These are phyloP conservation scores for Penicillium desertorum DNA, from an alignment of 495 filamentous ascomycete species.

Conservation along the genomic window DNA sequence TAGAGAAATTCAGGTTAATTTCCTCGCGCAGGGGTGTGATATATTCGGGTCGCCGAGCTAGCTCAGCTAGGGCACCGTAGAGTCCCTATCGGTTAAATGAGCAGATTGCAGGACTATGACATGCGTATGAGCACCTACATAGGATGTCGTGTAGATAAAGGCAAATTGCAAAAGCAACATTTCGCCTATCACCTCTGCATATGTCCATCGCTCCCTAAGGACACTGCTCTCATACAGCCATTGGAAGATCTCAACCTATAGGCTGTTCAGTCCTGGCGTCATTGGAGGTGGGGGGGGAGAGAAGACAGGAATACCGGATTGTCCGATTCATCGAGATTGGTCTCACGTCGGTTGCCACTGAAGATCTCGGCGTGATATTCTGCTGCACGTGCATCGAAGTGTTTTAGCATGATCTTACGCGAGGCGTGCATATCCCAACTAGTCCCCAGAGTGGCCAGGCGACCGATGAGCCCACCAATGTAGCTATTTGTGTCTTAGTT, in stretches of 20 bases:
- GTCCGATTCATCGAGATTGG: conserved; percentile 1
- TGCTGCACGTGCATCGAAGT: conserved; percentile 25
- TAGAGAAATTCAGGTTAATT: conserved; percentile 11
- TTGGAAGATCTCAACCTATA: conserved; percentile 27
- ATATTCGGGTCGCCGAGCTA: conserved; percentile 30
- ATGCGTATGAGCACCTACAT: conserved; percentile 14
- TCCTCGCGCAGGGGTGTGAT: conserved; percentile 28
- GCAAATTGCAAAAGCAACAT: conserved; percentile 31
- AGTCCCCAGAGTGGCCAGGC: conserved; percentile 19
- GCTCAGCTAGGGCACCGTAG: conserved; percentile 25
- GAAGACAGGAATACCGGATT: conserved; percentile 17
- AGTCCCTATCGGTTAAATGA: conserved; percentile 17
- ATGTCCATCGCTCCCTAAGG: conserved; percentile 24
- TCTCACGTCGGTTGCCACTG: background rate
- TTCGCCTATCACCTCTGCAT: conserved; percentile 28
- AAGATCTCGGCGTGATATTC: conserved; percentile 25
- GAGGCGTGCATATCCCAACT: conserved; percentile 30
- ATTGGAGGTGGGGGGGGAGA: background rate
- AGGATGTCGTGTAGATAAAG: conserved; percentile 30
- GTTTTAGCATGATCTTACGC: conserved; percentile 24
- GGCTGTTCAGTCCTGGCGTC: background rate
- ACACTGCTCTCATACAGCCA: conserved; percentile 28
- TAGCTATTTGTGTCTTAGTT: conserved; percentile 13
- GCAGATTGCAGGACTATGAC: background rate
- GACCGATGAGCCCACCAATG: conserved; percentile 23